Conservation (phyloP, 2,329 filamentous ascomycete species). For the Blastomyces gilchristii region DNA sequence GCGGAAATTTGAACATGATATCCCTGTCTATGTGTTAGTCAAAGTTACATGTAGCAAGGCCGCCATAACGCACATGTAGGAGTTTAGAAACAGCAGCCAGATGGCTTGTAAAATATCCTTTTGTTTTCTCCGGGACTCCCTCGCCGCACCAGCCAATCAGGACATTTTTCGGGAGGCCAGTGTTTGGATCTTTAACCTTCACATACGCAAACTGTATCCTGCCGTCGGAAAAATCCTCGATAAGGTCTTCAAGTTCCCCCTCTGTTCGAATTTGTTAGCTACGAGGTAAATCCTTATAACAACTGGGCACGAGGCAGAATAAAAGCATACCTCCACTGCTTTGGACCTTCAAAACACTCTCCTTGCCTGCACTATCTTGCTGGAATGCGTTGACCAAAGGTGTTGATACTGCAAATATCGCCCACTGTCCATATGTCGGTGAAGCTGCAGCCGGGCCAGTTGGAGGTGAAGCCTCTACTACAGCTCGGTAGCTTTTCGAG, state of each 20-base stretch:
- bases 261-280: constrained; percentile 45
- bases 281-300: neutral
- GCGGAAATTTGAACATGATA: constrained; percentile 98
- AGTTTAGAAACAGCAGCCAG: constrained; percentile 80
- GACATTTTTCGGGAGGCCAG: constrained; percentile 76
- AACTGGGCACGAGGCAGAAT: no score
- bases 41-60: neutral
- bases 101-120: constrained; percentile 97
- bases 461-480: constrained; percentile 52
- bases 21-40: constrained; percentile 41
- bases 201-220: constrained; percentile 94
- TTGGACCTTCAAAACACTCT: constrained; percentile 92
- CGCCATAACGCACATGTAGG: constrained; percentile 52
- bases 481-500: constrained; percentile 59
- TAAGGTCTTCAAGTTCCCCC: constrained; percentile 77
- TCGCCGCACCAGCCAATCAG: constrained; percentile 96
- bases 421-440: constrained; percentile 83
- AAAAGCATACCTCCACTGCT: constrained; percentile 62
- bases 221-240: constrained; percentile 95
- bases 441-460: constrained; percentile 53
- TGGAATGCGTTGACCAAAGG: constrained; percentile 91
- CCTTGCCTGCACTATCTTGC: constrained; percentile 66
- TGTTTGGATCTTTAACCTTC: constrained; percentile 93
- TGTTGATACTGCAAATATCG: constrained; percentile 83
- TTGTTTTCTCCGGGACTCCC: constrained; percentile 94